Evolutionary conservation across 805 yeast genomes (phyloP), one percentile per base, ranked within the genome.

Genomic region (Candida nitratophila): DNA sequence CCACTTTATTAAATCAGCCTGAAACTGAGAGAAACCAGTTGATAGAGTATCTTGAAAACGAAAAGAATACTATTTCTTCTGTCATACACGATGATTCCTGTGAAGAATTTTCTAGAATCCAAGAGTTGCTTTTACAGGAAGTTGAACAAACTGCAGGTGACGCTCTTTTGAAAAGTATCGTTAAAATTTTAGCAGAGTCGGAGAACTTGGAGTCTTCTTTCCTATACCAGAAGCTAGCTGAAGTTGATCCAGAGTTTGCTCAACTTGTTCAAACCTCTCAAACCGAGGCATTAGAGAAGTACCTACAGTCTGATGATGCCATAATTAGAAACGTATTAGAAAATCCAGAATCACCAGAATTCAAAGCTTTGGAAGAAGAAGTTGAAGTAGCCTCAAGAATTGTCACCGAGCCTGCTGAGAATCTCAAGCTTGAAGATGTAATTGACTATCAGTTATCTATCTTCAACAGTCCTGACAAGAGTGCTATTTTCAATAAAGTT

Each of bases 81-180:
- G 62, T 63, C 7, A 47, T 59, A 47, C 50, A 51, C 41, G 53
- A 59, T 39, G 45, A 47, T 22, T 39, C 41, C 14, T 48, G 56
- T 21, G 48, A 44, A 6, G 34, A 39, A 14, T 59, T 49, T 34
- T 35, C 32, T 12, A 29, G 14, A 12, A 11, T 29, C 4, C n/a
- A 11, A 10, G 32, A 29, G 4, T 29, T 29, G 14, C 14, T 29
- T 10, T 29, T 14, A 29, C 8, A 29, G 14, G 32, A 29, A 29
- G 27, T 7, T 7, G 27, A 24, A 24, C 27, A 7, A 24, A 36
- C 15, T 37, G 33, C 3, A 40, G 57, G 40, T 50, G 49, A 41
- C 36, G 21, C 3, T 38, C 50, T 4, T 40, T 59, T 17, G 43
- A 47, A 37, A 29, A 26, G 14, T 29, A 29, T 29, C 8, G 4